These are phyloP conservation scores for Xylaria sp. DNA, from an alignment of 2,329 filamentous ascomycete species.

Conservation along the genomic window DNA sequence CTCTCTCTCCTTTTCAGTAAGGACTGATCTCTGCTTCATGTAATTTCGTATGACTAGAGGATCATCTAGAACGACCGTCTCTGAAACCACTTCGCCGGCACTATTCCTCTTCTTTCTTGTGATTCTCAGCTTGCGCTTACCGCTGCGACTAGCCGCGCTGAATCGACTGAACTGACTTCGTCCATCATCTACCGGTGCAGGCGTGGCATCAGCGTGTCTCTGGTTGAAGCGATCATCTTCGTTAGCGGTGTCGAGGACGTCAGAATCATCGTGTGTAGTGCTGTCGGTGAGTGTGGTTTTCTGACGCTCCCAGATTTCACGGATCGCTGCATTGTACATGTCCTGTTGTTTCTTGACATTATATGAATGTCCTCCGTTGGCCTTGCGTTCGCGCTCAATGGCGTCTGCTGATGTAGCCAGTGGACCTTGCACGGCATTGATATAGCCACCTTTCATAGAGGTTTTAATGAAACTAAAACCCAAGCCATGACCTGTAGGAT, in stretches of 20 bases:
- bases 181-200: constrained; percentile 77
- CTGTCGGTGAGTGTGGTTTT: constrained; percentile 79
- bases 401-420: constrained; percentile 80
- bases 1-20: constrained; percentile 78
- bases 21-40: constrained; percentile 77
- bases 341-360: constrained; percentile 95
- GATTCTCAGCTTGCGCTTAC: constrained; percentile 78
- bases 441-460: constrained; percentile 96
- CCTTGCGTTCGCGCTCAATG: constrained; percentile 86
- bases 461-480: constrained; percentile 98
- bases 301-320: constrained; percentile 91
- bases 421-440: constrained; percentile 80
- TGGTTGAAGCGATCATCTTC: constrained; percentile 79
- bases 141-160: constrained; percentile 73
- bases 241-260: constrained; percentile 67
- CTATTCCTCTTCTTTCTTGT: constrained; percentile 73
- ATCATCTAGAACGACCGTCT: constrained; percentile 75
- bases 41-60: constrained; percentile 91
- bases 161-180: constrained; percentile 80
- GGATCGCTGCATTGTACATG: constrained; percentile 91
- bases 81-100: constrained; percentile 70
- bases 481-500: constrained; percentile 91
- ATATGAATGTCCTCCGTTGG: constrained; percentile 94
- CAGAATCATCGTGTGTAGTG: constrained; percentile 73
- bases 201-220: constrained; percentile 74